Percentiles rank a stretch among this genome's conserved stretches.
These are phyloP conservation scores for Thuidium tamariscinum DNA, from an alignment of 225 moss, liverwort and hornwort species.

Conservation along the genomic window DNA sequence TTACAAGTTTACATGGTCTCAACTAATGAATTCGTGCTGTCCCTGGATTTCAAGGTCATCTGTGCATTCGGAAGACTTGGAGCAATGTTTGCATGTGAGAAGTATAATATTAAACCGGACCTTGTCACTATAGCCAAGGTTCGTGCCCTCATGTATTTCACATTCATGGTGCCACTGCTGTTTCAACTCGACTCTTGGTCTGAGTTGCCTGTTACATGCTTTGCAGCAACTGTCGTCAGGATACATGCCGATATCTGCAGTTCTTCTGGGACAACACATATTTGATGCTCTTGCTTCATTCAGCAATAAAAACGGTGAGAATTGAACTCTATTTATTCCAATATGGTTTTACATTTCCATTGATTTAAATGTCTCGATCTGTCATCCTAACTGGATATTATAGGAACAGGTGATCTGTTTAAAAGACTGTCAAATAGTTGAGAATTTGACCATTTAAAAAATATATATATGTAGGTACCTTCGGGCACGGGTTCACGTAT, in stretches of 20 bases:
- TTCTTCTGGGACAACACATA: slow-evolving; percentile 56
- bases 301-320: slow-evolving; percentile 61
- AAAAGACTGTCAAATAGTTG: neutral
- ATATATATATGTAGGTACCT: slow-evolving; percentile 27
- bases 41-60: slow-evolving; percentile 47
- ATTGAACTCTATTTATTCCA: neutral
- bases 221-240: slow-evolving; percentile 77
- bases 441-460: neutral
- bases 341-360: neutral
- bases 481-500: slow-evolving; percentile 90
- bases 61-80: slow-evolving; percentile 88
- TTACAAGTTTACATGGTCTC: neutral
- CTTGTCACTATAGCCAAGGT: slow-evolving; percentile 82
- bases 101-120: slow-evolving; percentile 76
- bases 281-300: slow-evolving; percentile 49
- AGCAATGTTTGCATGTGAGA: slow-evolving; percentile 75
- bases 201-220: neutral
- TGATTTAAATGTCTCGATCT: neutral
- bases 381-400: neutral
- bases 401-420: neutral
- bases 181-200: neutral
- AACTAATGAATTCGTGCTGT: neutral
- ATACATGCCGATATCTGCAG: slow-evolving; percentile 76
- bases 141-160: neutral
- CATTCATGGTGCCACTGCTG: neutral